A percentile compares a stretch with the other conserved stretches of the same genome.
phyloP scores from a whole-genome alignment of 2,329 filamentous ascomycete genomes.

The Nothophaeocryptopus gaeumannii region DNA sequence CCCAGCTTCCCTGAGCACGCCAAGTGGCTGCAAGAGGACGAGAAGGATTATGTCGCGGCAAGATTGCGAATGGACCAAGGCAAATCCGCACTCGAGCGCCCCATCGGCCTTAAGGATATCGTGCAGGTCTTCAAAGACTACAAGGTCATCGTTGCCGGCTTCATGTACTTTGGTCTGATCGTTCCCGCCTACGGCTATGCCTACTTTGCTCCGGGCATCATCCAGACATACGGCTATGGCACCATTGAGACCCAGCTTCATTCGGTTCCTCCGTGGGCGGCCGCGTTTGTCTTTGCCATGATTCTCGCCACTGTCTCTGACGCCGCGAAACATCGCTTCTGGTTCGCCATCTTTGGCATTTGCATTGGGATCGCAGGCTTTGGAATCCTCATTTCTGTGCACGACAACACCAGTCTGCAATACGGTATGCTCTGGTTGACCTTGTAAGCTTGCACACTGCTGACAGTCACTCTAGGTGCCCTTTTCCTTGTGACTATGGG shows the following conservation, averaged over 20 bases:
- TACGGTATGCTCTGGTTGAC: conserved; percentile 78
- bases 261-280: conserved; percentile 62
- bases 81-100: conserved; percentile 44
- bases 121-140: conserved; percentile 48
- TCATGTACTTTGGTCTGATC: conserved; percentile 53
- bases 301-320: conserved; percentile 71
- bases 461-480: not conserved
- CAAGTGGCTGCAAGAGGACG: conserved; percentile 48
- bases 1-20: conserved; percentile 51
- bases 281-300: conserved; percentile 77
- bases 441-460: not conserved
- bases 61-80: conserved; percentile 50
- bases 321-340: conserved; percentile 66
- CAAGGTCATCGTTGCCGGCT: conserved; percentile 49
- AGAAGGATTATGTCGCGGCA: conserved; percentile 46
- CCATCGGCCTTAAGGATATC: conserved; percentile 44
- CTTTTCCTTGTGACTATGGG: conserved; percentile 21
- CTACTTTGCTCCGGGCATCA: conserved; percentile 38
- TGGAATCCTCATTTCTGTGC: conserved; percentile 67
- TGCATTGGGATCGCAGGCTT: conserved; percentile 71
- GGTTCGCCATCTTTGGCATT: conserved; percentile 69
- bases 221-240: conserved; percentile 51
- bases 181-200: conserved; percentile 42
- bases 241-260: conserved; percentile 54
- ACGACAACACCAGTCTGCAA: conserved; percentile 64